Conservation (phyloP, 257 asterid genomes). For the Petrea volubilis region DNA sequence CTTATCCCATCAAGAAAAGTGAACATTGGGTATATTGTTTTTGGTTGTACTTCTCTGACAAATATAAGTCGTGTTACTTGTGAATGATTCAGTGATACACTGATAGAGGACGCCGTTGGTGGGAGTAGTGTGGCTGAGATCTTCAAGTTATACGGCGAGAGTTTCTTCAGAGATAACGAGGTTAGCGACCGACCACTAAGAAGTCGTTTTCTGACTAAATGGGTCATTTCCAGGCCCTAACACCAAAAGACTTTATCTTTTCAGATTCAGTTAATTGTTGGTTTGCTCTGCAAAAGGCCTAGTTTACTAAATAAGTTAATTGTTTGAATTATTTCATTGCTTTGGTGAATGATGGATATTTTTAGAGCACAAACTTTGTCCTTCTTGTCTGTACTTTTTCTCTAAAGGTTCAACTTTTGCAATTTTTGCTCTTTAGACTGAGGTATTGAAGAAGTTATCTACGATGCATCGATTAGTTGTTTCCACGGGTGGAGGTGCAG, state of each 20-base stretch:
- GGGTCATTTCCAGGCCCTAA: no score
- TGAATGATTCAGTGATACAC: slow-evolving; percentile 57
- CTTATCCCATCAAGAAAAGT: no score
- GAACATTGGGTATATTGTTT: no score
- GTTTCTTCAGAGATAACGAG: slow-evolving; percentile 79
- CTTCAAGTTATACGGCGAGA: slow-evolving; percentile 68
- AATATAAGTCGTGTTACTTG: slow-evolving; percentile 6
- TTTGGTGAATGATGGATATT: background rate
- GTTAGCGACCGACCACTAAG: slow-evolving; percentile 35
- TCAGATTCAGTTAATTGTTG: background rate
- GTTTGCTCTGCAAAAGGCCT: background rate
- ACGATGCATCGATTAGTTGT: slow-evolving; percentile 67
- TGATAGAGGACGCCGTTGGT: slow-evolving; percentile 75
- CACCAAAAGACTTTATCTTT: no score
- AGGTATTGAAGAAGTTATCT: slow-evolving; percentile 67
- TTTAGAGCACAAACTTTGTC: slow-evolving; percentile 8
- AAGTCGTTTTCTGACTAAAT: background rate
- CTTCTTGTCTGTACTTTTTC: background rate
- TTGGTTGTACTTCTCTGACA: background rate
- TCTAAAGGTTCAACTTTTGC: background rate
- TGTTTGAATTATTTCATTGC: background rate
- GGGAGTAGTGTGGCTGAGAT: slow-evolving; percentile 71
- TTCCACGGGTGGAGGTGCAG: slow-evolving; percentile 98
- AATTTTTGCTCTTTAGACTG: slow-evolving; percentile 52
- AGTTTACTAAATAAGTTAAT: background rate